Conservation (phyloP, 2,329 filamentous ascomycete species). For the Fusarium sp. region DNA sequence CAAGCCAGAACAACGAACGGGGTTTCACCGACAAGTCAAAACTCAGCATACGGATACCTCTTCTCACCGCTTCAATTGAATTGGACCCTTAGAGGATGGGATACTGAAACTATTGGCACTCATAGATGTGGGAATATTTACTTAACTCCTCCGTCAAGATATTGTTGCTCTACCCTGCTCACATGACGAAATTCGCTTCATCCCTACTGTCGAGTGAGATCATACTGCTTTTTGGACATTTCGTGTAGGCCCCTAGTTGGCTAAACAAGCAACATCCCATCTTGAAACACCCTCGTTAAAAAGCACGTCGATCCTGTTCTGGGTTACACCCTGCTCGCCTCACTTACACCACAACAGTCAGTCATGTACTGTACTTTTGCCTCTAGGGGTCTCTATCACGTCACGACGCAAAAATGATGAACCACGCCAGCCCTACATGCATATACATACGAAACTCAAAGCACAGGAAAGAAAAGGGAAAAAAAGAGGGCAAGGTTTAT, state of each 20-base stretch:
- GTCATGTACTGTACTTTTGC: background rate
- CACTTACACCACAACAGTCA: slow-evolving; percentile 6
- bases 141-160: slow-evolving; percentile 1
- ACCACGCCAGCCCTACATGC: slow-evolving; percentile 16
- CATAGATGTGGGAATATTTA: background rate
- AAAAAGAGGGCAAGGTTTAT: background rate
- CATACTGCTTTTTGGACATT: slow-evolving; percentile 17
- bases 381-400: slow-evolving; percentile 16
- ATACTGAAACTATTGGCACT: background rate
- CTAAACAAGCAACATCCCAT: slow-evolving; percentile 15
- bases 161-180: background rate
- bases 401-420: slow-evolving; percentile 13
- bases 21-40: slow-evolving; percentile 26
- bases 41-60: background rate
- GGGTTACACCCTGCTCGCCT: slow-evolving; percentile 33
- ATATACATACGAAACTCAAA: background rate
- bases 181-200: slow-evolving; percentile 26
- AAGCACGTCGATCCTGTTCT: slow-evolving; percentile 24
- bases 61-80: slow-evolving; percentile 30
- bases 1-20: slow-evolving; percentile 6
- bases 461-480: background rate
- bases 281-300: slow-evolving; percentile 13
- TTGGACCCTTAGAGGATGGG: background rate
- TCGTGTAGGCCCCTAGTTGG: slow-evolving; percentile 23
- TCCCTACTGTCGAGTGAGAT: slow-evolving; percentile 21